Evolutionary conservation across 2,329 filamentous ascomycete genomes (phyloP).

Genomic region (Cyphellophora europaea): DNA sequence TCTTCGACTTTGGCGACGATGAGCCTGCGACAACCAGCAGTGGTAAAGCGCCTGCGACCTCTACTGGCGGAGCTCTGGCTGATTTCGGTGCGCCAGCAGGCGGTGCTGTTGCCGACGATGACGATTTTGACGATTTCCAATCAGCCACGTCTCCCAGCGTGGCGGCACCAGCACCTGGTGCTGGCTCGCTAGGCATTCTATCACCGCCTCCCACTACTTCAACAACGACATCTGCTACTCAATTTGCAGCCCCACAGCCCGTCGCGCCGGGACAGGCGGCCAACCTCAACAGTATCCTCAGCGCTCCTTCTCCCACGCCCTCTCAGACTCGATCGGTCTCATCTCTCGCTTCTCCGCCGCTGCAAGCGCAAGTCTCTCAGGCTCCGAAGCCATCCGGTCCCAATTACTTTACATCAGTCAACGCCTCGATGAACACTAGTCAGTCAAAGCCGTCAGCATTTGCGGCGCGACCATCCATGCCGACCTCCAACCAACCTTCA

Average conservation of each 20-base stretch:
- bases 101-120: slow-evolving; percentile 57
- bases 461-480: slow-evolving; percentile 22
- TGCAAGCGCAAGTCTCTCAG: slow-evolving; percentile 43
- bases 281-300: slow-evolving; percentile 70
- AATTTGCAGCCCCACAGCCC: slow-evolving; percentile 75
- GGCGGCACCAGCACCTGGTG: slow-evolving; percentile 23
- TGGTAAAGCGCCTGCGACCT: slow-evolving; percentile 31
- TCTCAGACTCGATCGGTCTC: slow-evolving; percentile 24
- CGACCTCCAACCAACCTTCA: slow-evolving; percentile 25
- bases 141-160: slow-evolving; percentile 59
- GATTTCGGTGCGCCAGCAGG: slow-evolving; percentile 36
- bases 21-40: slow-evolving; percentile 39
- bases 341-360: slow-evolving; percentile 33
- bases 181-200: slow-evolving; percentile 29
- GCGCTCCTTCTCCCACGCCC: slow-evolving; percentile 67
- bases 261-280: slow-evolving; percentile 73
- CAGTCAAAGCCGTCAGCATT: slow-evolving; percentile 14
- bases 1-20: slow-evolving; percentile 84
- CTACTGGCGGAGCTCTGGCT: slow-evolving; percentile 29
- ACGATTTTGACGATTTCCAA: slow-evolving; percentile 97
- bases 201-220: slow-evolving; percentile 38
- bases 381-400: slow-evolving; percentile 65
- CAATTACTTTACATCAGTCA: slow-evolving; percentile 89
- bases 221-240: slow-evolving; percentile 44
- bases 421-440: slow-evolving; percentile 21